These are phyloP conservation scores for Laguncularia racemosa DNA, from an alignment of 345 rosid species.

Conservation along the genomic window DNA sequence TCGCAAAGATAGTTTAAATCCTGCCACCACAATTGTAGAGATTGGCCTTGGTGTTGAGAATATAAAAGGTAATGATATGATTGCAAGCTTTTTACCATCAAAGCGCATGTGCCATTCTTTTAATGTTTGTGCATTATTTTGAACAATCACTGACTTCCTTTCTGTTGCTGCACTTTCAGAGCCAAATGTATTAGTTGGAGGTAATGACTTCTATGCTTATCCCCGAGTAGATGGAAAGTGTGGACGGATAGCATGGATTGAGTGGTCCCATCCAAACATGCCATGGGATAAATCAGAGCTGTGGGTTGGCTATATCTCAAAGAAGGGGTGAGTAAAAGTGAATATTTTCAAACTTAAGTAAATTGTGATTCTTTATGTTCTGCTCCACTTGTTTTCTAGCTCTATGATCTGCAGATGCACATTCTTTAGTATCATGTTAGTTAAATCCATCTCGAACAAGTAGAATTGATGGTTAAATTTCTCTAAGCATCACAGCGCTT, in stretches of 20 bases:
- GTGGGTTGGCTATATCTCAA: constrained; percentile 87
- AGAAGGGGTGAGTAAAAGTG: constrained; percentile 49
- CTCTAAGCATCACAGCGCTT: no score
- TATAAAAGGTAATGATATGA: constrained; percentile 42
- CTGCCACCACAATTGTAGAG: constrained; percentile 52
- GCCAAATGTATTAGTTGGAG: constrained; percentile 58
- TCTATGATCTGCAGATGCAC: not conserved
- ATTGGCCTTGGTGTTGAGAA: constrained; percentile 33
- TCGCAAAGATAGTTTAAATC: constrained; percentile 42
- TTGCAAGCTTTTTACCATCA: no score
- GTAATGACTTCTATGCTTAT: constrained; percentile 91
- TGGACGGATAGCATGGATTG: constrained; percentile 82
- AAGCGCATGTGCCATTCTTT: no score
- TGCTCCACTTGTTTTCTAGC: not conserved
- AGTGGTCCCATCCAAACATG: constrained; percentile 92
- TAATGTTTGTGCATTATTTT: not conserved
- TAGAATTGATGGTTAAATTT: no score
- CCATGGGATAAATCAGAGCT: constrained; percentile 95
- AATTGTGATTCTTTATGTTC: not conserved
- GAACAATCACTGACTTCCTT: not conserved
- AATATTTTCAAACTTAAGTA: not conserved
- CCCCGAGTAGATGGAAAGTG: constrained; percentile 74
- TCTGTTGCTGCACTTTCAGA: constrained; percentile 30
- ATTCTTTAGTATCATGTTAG: no score
- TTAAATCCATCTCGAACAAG: no score